Evolutionary conservation across 345 rosid genomes (phyloP).

Genomic region (Linum tenue): DNA sequence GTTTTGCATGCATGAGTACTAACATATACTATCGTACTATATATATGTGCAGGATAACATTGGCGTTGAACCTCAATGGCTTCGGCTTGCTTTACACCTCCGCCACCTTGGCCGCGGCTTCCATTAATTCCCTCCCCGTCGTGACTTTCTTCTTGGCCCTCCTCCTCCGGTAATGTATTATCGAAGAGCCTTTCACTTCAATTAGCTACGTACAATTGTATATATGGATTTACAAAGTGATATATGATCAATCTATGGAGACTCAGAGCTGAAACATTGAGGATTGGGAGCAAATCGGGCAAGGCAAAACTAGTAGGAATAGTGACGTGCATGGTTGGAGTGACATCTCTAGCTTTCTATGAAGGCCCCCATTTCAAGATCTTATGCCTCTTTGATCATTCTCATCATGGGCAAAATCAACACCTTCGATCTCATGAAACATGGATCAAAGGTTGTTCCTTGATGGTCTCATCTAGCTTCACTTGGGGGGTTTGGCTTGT

Average conservation of each 20-base stretch:
- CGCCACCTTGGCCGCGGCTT: slow-evolving; percentile 81
- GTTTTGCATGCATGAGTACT: too few species aligned
- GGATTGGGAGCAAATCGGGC: slow-evolving; percentile 45
- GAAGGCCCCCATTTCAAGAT: slow-evolving; percentile 56
- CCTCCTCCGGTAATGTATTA: slow-evolving; percentile 39
- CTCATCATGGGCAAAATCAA: background rate
- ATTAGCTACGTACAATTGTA: background rate
- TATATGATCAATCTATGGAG: background rate
- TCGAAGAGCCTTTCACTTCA: too few species aligned
- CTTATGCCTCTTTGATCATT: slow-evolving; percentile 24
- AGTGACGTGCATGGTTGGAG: slow-evolving; percentile 57
- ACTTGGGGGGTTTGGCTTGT: slow-evolving; percentile 84
- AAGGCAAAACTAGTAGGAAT: slow-evolving; percentile 60
- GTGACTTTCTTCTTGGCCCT: slow-evolving; percentile 87
- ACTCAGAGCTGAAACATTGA: slow-evolving; percentile 56
- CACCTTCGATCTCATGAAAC: background rate
- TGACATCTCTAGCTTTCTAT: slow-evolving; percentile 53
- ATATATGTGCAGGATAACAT: slow-evolving; percentile 37
- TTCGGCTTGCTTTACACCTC: slow-evolving; percentile 63
- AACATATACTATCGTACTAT: too few species aligned
- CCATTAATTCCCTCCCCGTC: slow-evolving; percentile 70
- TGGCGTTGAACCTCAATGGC: slow-evolving; percentile 54
- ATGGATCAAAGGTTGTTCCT: slow-evolving; percentile 82
- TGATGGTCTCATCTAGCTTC: slow-evolving; percentile 61
- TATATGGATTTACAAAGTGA: background rate